Evolutionary conservation across 2,329 filamentous ascomycete genomes (phyloP).

Genomic region (Massarina eburnea): DNA sequence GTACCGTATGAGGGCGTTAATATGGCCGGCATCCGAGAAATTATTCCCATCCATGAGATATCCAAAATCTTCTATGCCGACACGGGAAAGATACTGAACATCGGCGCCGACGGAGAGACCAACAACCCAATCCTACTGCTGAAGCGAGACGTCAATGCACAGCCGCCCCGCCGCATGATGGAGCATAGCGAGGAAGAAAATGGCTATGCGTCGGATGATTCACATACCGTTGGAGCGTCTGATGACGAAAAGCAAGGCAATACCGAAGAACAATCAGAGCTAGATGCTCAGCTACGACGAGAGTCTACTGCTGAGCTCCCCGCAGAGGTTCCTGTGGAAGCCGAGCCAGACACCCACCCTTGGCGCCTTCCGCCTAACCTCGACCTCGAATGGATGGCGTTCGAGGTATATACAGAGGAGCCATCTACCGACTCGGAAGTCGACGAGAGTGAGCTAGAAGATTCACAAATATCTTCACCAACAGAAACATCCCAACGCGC

Average conservation of each 20-base stretch:
- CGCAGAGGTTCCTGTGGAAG: constrained; percentile 11
- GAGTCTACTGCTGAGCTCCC: constrained; percentile 39
- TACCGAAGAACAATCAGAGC: constrained; percentile 46
- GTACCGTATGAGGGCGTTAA: constrained; percentile 62
- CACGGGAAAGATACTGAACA: constrained; percentile 85
- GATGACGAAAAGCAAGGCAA: constrained; percentile 9
- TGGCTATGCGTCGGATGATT: constrained; percentile 41
- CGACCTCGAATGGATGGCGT: constrained; percentile 87
- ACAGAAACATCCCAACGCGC: constrained; percentile 12
- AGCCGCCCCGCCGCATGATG: constrained; percentile 62
- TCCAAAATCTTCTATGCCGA: constrained; percentile 94
- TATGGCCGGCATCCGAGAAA: constrained; percentile 65
- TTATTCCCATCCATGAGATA: constrained; percentile 71
- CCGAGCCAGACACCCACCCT: constrained; percentile 33
- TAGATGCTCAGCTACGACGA: constrained; percentile 49
- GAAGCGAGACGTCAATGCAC: constrained; percentile 69
- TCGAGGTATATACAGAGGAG: constrained; percentile 76
- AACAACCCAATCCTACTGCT: constrained; percentile 75
- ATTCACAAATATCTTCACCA: constrained; percentile 19
- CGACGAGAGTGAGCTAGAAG: constrained; percentile 36
- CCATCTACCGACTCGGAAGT: constrained; percentile 60
- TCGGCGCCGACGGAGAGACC: constrained; percentile 67
- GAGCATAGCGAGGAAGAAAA: constrained; percentile 37
- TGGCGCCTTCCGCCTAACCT: constrained; percentile 72
- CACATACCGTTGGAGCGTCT: constrained; percentile 37